phyloP scores from a whole-genome alignment of 1,139 yeast species.

The Yamadazyma jaroonii region DNA sequence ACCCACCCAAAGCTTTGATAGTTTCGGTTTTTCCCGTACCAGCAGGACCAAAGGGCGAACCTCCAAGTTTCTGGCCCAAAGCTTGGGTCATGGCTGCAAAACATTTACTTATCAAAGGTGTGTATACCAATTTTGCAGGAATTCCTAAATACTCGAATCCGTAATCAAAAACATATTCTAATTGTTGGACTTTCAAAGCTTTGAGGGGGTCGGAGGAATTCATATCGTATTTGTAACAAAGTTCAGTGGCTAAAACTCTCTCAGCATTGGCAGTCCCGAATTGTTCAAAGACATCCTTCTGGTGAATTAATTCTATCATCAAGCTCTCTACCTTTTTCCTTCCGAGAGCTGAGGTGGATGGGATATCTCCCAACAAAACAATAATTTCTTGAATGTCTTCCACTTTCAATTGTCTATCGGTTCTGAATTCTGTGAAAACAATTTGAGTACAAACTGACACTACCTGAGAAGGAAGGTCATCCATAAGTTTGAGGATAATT shows the following conservation, averaged over 20 bases:
- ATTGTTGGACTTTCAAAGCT: constrained; percentile 51
- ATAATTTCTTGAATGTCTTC: constrained; percentile 1
- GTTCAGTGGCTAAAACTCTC: constrained; percentile 31
- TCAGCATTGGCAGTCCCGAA: constrained; percentile 3
- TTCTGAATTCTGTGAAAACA: constrained; percentile 41
- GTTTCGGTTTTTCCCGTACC: constrained; percentile 98
- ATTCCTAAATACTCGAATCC: constrained; percentile 86
- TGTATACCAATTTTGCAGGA: constrained; percentile 70
- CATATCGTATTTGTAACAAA: constrained; percentile 43
- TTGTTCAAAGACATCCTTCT: constrained; percentile 37
- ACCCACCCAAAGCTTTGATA: constrained; percentile 78
- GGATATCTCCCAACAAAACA: constrained; percentile 3
- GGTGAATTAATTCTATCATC: constrained; percentile 67
- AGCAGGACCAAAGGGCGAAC: constrained; percentile 94
- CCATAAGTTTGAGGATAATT: constrained; percentile 12
- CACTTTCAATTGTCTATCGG: neutral
- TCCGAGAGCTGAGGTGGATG: constrained; percentile 26
- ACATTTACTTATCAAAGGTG: constrained; percentile 68
- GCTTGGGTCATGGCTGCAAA: constrained; percentile 76
- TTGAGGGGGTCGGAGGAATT: constrained; percentile 21
- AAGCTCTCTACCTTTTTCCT: constrained; percentile 55
- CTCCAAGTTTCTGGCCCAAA: constrained; percentile 72
- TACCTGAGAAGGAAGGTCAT: constrained; percentile 56
- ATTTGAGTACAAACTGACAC: constrained; percentile 57
- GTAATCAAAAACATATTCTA: constrained; percentile 52